Percentiles rank a stretch among this genome's conserved stretches.
Evolutionary conservation across 2,329 filamentous ascomycete genomes (phyloP).

Genomic region (Diaporthe velutina): DNA sequence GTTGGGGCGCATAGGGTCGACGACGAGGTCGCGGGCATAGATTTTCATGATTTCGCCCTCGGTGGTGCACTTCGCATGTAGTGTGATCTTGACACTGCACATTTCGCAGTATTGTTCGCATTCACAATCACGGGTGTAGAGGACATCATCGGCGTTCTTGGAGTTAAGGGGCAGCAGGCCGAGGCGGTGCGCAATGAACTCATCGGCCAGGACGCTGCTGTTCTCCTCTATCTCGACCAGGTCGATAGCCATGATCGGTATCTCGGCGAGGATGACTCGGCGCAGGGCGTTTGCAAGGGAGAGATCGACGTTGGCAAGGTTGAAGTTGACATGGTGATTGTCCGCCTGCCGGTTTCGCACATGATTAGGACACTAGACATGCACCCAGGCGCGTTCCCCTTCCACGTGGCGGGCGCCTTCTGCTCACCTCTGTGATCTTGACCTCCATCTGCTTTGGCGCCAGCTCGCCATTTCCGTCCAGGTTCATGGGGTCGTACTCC

Average conservation of each 20-base stretch:
- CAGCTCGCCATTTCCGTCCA: conserved; percentile 63
- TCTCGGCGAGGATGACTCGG: conserved; percentile 91
- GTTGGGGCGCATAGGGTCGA: conserved; percentile 77
- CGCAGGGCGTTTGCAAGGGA: conserved; percentile 94
- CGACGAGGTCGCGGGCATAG: conserved; percentile 88
- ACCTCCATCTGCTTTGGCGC: conserved; percentile 49
- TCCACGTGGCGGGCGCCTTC: conserved; percentile 35
- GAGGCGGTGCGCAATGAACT: conserved; percentile 93
- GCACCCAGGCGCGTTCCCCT: not conserved
- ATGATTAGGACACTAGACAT: conserved; percentile 42
- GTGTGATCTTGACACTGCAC: conserved; percentile 86
- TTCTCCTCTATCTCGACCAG: conserved; percentile 93
- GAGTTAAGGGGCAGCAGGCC: conserved; percentile 91
- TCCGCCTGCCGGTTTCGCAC: conserved; percentile 71
- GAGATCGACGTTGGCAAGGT: conserved; percentile 89
- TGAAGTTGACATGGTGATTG: conserved; percentile 86
- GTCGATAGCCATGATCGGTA: conserved; percentile 95
- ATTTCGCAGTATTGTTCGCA: conserved; percentile 96
- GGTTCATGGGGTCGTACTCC: conserved; percentile 73
- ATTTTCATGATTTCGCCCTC: conserved; percentile 90
- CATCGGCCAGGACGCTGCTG: conserved; percentile 95
- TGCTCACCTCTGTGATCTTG: conserved; percentile 70
- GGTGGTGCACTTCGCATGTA: conserved; percentile 87
- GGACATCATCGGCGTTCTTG: conserved; percentile 83
- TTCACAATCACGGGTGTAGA: conserved; percentile 94